Conservation (phyloP, 768 basidiomycete species). For the Suillus clintonianus region DNA sequence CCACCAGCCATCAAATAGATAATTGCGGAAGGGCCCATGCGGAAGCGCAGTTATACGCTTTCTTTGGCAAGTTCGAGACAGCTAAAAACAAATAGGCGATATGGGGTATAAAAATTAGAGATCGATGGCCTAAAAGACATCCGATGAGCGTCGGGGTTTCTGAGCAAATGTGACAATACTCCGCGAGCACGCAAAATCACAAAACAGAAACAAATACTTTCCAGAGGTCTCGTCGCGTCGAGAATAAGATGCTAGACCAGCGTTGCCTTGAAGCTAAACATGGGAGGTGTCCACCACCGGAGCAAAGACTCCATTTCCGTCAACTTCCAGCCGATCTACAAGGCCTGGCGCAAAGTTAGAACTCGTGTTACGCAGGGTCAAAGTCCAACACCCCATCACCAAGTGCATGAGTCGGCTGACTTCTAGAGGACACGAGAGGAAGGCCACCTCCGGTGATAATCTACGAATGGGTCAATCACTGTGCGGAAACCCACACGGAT, state of each 20-base stretch:
- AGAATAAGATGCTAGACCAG: not conserved
- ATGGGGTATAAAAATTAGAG: slow-evolving; percentile 2
- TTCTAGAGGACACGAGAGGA: not conserved
- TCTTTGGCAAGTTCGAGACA: not conserved
- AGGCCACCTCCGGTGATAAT: not conserved
- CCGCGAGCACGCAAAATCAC: not conserved
- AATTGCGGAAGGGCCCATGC: not conserved
- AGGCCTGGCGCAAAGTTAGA: not conserved
- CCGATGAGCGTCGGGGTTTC: slow-evolving; percentile 1
- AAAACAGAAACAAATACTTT: slow-evolving; percentile 7
- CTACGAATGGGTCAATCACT: not conserved
- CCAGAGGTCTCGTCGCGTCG: not conserved
- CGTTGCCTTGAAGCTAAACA: not conserved
- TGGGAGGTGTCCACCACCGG: not conserved
- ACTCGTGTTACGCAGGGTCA: not conserved
- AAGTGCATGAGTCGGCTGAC: not conserved
- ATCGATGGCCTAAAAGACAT: not conserved
- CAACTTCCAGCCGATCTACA: not conserved
- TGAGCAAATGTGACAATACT: not conserved
- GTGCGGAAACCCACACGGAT: not conserved
- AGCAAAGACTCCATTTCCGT: not conserved
- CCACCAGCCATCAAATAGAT: not conserved
- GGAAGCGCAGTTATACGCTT: not conserved
- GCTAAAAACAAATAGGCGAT: slow-evolving; percentile 3
- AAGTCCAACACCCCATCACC: not conserved